Conservation (phyloP, 768 basidiomycete species). For the Hygrophoropsis aurantiaca region DNA sequence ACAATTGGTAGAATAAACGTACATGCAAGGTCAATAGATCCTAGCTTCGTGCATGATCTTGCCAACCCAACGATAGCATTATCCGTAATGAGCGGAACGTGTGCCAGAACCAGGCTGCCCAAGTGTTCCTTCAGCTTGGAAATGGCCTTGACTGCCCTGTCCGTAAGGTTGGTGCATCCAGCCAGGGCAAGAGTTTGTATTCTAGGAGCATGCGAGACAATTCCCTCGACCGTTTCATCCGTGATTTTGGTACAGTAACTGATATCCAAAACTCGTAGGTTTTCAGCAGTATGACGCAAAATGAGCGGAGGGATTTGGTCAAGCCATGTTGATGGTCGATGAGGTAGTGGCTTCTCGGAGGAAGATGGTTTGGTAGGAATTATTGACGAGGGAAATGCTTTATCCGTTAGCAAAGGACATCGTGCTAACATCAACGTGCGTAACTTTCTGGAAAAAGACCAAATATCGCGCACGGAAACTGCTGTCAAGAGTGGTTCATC, state of each 20-base stretch:
- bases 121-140: conserved; percentile 72
- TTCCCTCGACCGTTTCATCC: conserved; percentile 73
- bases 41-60: conserved; percentile 67
- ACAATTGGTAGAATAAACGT: conserved; percentile 31
- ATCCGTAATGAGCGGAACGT: conserved; percentile 81
- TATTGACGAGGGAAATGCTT: conserved; percentile 62
- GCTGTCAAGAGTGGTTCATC: conserved; percentile 69
- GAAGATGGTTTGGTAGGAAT: conserved; percentile 23
- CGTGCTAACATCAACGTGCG: conserved; percentile 75
- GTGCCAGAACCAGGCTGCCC: conserved; percentile 78
- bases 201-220: conserved; percentile 72
- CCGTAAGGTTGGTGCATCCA: conserved; percentile 75
- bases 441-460: conserved; percentile 77
- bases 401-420: conserved; percentile 76
- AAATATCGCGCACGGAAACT: conserved; percentile 74
- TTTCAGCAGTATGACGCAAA: conserved; percentile 64
- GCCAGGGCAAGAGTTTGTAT: conserved; percentile 77
- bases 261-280: conserved; percentile 78
- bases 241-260: conserved; percentile 67
- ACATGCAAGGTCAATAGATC: conserved; percentile 88
- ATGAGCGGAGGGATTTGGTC: conserved; percentile 63
- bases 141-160: conserved; percentile 66
- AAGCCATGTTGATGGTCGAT: conserved; percentile 58
- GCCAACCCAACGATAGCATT: conserved; percentile 65
- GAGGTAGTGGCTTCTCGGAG: conserved; percentile 49